Base-by-base conservation (phyloP, 2,329 filamentous ascomycete genomes). In the Claviceps africana region DNA sequence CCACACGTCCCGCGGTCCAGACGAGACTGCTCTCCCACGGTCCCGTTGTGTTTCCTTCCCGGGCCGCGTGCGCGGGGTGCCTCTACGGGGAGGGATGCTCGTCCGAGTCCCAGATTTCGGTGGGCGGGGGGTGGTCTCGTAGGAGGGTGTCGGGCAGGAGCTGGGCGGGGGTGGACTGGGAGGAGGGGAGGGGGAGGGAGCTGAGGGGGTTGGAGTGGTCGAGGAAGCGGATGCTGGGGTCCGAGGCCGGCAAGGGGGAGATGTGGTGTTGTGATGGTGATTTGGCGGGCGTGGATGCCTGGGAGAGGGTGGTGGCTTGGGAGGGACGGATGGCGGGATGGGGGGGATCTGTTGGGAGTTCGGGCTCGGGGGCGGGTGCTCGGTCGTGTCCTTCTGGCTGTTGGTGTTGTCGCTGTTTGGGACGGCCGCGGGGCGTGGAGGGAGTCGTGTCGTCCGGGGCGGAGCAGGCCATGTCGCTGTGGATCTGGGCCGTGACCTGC, bases 401-500 rank as follows among this genome's bases (percentile, higher is more conserved):
- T 7, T 2, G 15, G 17, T 37, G 37, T 33, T 13, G 56, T 51
- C n/a, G 8, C n/a, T 21, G 39, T 17, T 19, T 17, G 21, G 37
- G 22, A 6, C 33, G 33, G 33, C 39, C 10, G 2, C n/a, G 59
- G 1, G 64, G 64, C 6, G 66, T 67, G 3, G 67, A 68, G 19
- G 66, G 66, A 4, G 67, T 62, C 47, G 25, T 15, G 35, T 47
- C 53, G 44, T 63, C 62, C 10, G 64, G 63, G 17, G 55, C 54
- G 15, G 70, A 71, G 48, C 67, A 64, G 37, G 64, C 65, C 9
- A 66, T 65, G 22, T 79, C 76, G 56, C 68, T 72, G 35, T 67
- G 67, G 22, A 79, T 63, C 55, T 79, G 77, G 8, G 72, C 70
- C 28, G 68, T 71, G n/a, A 78, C 60, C 57, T 79, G 71, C 54